phyloP scores from a whole-genome alignment of 805 yeast species.

The Metschnikowia cubensis region DNA sequence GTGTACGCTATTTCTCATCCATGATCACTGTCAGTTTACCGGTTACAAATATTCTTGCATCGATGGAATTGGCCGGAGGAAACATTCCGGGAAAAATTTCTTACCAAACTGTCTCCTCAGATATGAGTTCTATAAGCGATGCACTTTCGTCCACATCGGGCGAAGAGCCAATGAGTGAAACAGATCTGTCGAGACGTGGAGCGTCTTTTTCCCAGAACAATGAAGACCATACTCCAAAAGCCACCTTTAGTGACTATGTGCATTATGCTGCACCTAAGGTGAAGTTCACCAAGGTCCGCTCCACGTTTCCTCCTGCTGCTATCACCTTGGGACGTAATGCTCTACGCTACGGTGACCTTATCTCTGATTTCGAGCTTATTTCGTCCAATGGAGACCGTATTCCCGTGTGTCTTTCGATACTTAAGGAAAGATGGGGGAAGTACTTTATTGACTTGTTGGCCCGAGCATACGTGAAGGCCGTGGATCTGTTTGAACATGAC shows the following conservation, averaged over 20 bases:
- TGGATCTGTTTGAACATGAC: slow-evolving; percentile 35
- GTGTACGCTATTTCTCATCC: slow-evolving; percentile 45
- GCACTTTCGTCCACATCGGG: slow-evolving; percentile 11
- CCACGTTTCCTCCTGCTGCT: slow-evolving; percentile 74
- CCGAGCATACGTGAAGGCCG: slow-evolving; percentile 60
- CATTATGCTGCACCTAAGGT: slow-evolving; percentile 71
- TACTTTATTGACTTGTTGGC: slow-evolving; percentile 61
- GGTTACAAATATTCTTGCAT: slow-evolving; percentile 46
- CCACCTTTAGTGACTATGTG: slow-evolving; percentile 64
- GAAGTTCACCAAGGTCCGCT: slow-evolving; percentile 59
- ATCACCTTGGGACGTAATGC: slow-evolving; percentile 75
- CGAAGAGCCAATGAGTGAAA: slow-evolving; percentile 10
- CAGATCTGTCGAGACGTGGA: slow-evolving; percentile 16
- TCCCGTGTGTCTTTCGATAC: slow-evolving; percentile 54
- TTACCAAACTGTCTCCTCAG: slow-evolving; percentile 14
- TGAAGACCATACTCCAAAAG: slow-evolving; percentile 7
- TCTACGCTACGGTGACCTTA: slow-evolving; percentile 54
- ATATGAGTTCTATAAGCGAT: slow-evolving; percentile 12
- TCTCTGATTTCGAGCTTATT: slow-evolving; percentile 69
- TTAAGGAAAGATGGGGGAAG: slow-evolving; percentile 75
- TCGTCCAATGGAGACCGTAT: slow-evolving; percentile 68
- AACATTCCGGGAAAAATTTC: neutral
- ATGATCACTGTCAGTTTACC: slow-evolving; percentile 53
- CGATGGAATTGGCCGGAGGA: slow-evolving; percentile 37
- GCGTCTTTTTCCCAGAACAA: slow-evolving; percentile 13